Percentiles rank a stretch among this genome's conserved stretches.
Evolutionary conservation across 2,329 filamentous ascomycete species (phyloP).

Genomic region (Niveomyces coronatus): DNA sequence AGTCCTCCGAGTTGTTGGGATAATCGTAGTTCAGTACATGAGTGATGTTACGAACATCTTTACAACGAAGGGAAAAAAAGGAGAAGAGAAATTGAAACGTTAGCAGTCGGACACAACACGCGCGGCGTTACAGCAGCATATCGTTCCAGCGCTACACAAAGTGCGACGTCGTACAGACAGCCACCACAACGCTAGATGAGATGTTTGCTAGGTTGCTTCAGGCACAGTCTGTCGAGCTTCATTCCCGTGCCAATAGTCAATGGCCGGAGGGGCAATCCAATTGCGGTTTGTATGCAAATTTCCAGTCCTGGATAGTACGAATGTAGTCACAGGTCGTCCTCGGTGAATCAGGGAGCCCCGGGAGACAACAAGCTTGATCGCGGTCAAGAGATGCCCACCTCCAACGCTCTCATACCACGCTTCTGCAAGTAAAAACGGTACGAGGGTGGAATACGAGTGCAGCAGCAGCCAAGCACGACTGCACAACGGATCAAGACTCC

Average conservation of each 20-base stretch:
- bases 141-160: slow-evolving; percentile 46
- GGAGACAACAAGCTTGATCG: slow-evolving; percentile 53
- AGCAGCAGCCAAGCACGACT: slow-evolving; percentile 47
- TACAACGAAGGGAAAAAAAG: slow-evolving; percentile 40
- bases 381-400: slow-evolving; percentile 66
- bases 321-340: slow-evolving; percentile 45
- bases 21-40: slow-evolving; percentile 99
- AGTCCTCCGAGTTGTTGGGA: slow-evolving; percentile 98
- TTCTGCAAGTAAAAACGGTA: slow-evolving; percentile 44
- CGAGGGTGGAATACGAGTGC: slow-evolving; percentile 68
- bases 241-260: slow-evolving; percentile 28
- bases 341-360: slow-evolving; percentile 44
- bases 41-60: slow-evolving; percentile 99
- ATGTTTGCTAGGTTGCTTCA: slow-evolving; percentile 28
- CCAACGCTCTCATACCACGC: slow-evolving; percentile 68
- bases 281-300: slow-evolving; percentile 44
- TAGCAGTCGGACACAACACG: slow-evolving; percentile 54
- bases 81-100: no score
- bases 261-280: slow-evolving; percentile 49
- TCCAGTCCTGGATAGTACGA: slow-evolving; percentile 29
- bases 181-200: slow-evolving; percentile 20
- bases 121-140: slow-evolving; percentile 42
- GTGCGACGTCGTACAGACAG: slow-evolving; percentile 11
- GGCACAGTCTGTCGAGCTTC: slow-evolving; percentile 39
- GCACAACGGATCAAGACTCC: slow-evolving; percentile 80